A percentile compares a stretch with the other conserved stretches of the same genome.
Conservation (phyloP, 495 filamentous ascomycete genomes). For the Xylaria palmicola region DNA sequence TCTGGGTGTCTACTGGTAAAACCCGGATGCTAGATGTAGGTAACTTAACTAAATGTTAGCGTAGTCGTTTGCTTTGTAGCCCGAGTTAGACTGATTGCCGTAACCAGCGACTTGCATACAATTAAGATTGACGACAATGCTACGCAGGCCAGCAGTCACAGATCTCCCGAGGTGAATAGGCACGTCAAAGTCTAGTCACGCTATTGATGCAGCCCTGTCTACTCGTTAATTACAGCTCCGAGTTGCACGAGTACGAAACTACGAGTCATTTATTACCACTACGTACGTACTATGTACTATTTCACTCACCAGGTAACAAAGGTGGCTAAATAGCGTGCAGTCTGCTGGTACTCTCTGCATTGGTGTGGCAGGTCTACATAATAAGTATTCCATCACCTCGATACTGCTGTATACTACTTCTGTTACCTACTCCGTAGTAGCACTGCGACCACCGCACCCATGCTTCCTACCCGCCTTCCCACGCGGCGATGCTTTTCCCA, state of each 20-base stretch:
- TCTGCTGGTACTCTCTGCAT: too few relatives aligned
- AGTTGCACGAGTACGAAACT: not conserved
- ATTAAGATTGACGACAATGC: not conserved
- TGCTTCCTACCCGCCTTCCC: not conserved
- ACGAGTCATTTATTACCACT: too few relatives aligned
- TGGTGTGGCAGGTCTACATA: too few relatives aligned
- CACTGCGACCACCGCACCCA: too few relatives aligned
- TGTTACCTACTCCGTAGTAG: too few relatives aligned
- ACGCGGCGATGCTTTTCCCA: not conserved
- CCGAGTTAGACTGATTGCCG: not conserved
- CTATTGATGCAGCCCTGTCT: slow-evolving; percentile 7
- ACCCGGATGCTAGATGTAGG: not conserved
- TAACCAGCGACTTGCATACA: slow-evolving; percentile 1
- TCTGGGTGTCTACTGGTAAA: too few relatives aligned
- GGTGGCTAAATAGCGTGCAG: too few relatives aligned
- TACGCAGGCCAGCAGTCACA: not conserved
- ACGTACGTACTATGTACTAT: too few relatives aligned
- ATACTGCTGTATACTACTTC: too few relatives aligned
- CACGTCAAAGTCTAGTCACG: slow-evolving; percentile 2
- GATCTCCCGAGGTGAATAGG: slow-evolving; percentile 5
- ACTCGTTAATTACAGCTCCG: not conserved
- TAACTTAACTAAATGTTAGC: too few relatives aligned
- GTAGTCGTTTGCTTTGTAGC: not conserved
- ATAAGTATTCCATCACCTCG: not conserved
- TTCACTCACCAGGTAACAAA: too few relatives aligned